Base-by-base conservation (phyloP, 371 early-diverging fungal species). In the Capillidium rhysosporum region DNA sequence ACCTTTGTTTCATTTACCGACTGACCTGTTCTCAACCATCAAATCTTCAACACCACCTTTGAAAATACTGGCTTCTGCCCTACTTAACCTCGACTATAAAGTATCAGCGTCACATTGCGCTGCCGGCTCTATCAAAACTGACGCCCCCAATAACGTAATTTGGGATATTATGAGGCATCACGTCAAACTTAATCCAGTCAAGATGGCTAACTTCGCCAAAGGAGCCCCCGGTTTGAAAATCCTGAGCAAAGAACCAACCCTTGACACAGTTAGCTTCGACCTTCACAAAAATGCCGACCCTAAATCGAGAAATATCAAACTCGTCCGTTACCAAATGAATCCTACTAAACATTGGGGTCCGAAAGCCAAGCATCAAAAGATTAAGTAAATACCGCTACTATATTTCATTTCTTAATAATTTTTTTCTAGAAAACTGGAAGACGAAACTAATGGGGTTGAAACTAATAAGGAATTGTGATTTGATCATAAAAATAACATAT, bases 261-360 rank as follows among this genome's bases (percentile, higher is more conserved):
- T 12, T 61, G 63, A 68, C 29, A 7, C 34, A 34, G 80, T 77
- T 14, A 69, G 79, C 52, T 92, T 91, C 59, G 70, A 60, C 23
- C 52, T 55, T 10, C 86, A 92, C 62, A 69, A 78, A 18, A 73
- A 82, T 18, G 84, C 86, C 0, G 66, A 73, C 38, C 73, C 89
- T 0, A 72, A 77, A 31, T 87, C 89, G 7, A 71, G 82, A 49
- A 77, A 80, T 47, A 72, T 79, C 39, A 76, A 83, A 60, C 71
- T 94, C 10, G 90, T 90, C 14, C 76, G 98, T 40, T 92, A 81
- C 66, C 93, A 94, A 64, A 65, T 78, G 54, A 94, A 97, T 60
- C 94, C 95, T n/a, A 77, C 80, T 9, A 76, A 84, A 55, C 75
- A 84, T 63, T 97, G 97, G 97, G 97, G 96, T 0, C 96, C 96